Conservation (phyloP, 2,329 filamentous ascomycete species). For the Chlorencoelia australis region DNA sequence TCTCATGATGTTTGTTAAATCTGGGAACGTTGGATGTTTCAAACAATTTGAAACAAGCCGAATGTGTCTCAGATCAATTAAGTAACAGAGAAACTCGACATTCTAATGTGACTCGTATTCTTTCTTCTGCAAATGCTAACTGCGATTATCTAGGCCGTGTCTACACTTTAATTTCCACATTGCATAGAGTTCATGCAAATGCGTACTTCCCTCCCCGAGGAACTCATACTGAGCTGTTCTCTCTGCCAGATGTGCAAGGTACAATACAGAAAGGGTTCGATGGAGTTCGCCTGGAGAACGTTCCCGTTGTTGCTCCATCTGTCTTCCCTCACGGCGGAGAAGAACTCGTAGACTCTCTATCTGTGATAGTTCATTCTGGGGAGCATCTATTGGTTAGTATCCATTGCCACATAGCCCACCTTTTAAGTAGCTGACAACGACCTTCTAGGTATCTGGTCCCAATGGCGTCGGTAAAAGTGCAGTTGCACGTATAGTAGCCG, state of each 20-base stretch:
- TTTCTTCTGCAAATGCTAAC: too few relatives aligned
- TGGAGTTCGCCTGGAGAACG: slow-evolving; percentile 84
- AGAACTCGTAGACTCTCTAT: slow-evolving; percentile 78
- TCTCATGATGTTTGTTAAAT: too few relatives aligned
- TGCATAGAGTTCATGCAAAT: slow-evolving; percentile 86
- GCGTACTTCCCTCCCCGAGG: slow-evolving; percentile 67
- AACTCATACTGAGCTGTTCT: slow-evolving; percentile 69
- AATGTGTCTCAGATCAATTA: too few relatives aligned
- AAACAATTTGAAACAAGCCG: too few relatives aligned
- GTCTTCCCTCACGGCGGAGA: slow-evolving; percentile 87
- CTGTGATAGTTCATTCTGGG: slow-evolving; percentile 78
- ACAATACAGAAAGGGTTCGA: slow-evolving; percentile 93
- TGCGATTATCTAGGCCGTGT: too few relatives aligned
- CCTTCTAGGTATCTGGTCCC: slow-evolving; percentile 67
- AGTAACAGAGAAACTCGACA: too few relatives aligned
- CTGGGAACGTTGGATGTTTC: too few relatives aligned
- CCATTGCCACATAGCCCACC: background rate
- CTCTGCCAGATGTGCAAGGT: slow-evolving; percentile 82
- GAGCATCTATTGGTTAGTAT: slow-evolving; percentile 68
- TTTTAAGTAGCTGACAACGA: slow-evolving; percentile 8
- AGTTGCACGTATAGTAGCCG: slow-evolving; percentile 77
- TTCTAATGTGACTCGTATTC: too few relatives aligned
- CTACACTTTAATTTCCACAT: slow-evolving; percentile 87
- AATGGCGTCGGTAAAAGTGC: slow-evolving; percentile 93
- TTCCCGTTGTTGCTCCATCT: slow-evolving; percentile 81